Percentiles rank a stretch among this genome's conserved stretches.
Conservation (phyloP, 805 yeast genomes). For the Saccharomyces jurei region DNA sequence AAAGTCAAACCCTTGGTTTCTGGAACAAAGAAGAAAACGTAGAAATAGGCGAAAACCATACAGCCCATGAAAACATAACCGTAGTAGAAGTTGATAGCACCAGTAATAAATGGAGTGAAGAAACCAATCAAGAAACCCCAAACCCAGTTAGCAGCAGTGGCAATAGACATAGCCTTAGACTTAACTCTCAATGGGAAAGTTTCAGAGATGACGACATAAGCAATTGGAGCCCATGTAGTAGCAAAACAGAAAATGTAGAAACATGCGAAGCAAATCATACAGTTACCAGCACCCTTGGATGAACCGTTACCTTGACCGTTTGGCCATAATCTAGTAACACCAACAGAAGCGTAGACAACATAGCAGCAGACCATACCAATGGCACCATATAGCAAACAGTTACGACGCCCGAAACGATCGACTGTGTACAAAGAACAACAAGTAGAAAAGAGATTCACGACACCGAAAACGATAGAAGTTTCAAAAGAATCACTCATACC, state of each 20-base stretch:
- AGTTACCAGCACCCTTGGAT: constrained; percentile 53
- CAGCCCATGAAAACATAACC: constrained; percentile 63
- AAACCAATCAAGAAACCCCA: constrained; percentile 67
- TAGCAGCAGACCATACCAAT: constrained; percentile 42
- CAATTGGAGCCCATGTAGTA: constrained; percentile 71
- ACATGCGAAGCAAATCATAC: constrained; percentile 67
- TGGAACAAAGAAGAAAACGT: constrained; percentile 63
- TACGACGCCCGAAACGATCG: constrained; percentile 50
- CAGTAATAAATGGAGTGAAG: constrained; percentile 67
- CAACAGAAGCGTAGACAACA: constrained; percentile 51
- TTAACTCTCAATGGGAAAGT: constrained; percentile 67
- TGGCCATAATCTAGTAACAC: constrained; percentile 43
- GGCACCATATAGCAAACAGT: constrained; percentile 41
- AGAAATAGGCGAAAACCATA: constrained; percentile 49
- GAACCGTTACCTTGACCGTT: constrained; percentile 29
- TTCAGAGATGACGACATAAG: constrained; percentile 60
- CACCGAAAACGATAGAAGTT: constrained; percentile 54
- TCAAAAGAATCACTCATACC: constrained; percentile 53
- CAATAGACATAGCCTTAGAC: constrained; percentile 50
- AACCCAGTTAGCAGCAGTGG: constrained; percentile 57
- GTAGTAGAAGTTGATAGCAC: constrained; percentile 58
- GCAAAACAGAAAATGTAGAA: constrained; percentile 70
- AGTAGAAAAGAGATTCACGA: constrained; percentile 55
- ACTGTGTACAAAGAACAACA: constrained; percentile 44
- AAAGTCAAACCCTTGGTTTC: constrained; percentile 77